Evolutionary conservation across 169 alveolate species (phyloP).

Genomic region (Plasmodium inui): DNA sequence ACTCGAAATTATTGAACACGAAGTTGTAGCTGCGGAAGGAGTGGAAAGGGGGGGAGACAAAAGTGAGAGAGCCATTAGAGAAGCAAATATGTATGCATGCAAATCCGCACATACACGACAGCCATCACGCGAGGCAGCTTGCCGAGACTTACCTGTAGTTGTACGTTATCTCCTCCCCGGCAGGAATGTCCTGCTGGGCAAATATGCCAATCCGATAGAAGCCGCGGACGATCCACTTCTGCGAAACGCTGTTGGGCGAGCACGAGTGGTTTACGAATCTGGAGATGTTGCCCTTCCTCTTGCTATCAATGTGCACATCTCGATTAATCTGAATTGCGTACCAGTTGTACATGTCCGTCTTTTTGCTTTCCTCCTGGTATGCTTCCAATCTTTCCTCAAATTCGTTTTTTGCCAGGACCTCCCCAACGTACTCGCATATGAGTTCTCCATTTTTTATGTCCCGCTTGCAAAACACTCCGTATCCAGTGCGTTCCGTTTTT

Average conservation of each 20-base stretch:
- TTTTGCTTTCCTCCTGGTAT: conserved; percentile 76
- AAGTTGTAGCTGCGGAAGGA: conserved; percentile 31
- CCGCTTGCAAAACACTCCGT: conserved; percentile 85
- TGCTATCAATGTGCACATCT: conserved; percentile 95
- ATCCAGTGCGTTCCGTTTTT: conserved; percentile 83
- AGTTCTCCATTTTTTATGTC: conserved; percentile 82
- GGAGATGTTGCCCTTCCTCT: conserved; percentile 95
- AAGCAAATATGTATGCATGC: neutral
- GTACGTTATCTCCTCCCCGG: conserved; percentile 97
- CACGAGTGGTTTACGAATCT: conserved; percentile 98
- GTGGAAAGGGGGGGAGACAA: neutral
- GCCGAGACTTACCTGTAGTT: conserved; percentile 88
- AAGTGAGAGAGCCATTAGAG: neutral
- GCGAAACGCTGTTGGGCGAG: conserved; percentile 97
- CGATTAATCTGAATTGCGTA: conserved; percentile 88
- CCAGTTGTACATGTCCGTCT: conserved; percentile 85
- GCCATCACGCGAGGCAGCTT: neutral
- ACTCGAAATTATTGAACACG: conserved; percentile 50
- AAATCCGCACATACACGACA: neutral
- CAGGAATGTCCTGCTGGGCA: conserved; percentile 92
- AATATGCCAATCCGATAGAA: conserved; percentile 96
- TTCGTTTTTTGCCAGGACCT: conserved; percentile 82
- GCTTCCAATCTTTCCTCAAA: conserved; percentile 76
- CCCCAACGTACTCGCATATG: conserved; percentile 90
- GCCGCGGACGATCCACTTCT: conserved; percentile 95